phyloP scores from a whole-genome alignment of 1,284 basidiomycete genomes.

The Pholiota adiposa region DNA sequence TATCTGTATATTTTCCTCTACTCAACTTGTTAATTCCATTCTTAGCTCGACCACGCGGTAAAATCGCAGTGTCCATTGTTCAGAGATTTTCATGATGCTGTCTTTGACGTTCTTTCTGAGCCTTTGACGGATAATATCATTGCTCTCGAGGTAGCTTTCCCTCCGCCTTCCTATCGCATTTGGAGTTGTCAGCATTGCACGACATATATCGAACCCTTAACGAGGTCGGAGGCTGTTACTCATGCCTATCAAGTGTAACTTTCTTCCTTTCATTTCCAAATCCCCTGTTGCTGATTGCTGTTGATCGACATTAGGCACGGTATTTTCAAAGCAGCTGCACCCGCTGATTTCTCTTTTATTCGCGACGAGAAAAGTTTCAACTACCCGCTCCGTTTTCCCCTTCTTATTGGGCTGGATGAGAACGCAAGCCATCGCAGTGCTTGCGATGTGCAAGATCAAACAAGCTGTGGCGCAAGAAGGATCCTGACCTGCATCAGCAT shows the following conservation, averaged over 20 bases:
- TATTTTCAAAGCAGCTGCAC: not conserved
- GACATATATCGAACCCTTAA: not conserved
- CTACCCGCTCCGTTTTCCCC: no score
- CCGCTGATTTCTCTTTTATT: not conserved
- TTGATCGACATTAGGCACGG: not conserved
- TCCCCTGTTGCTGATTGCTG: no score
- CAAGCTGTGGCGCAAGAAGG: no score
- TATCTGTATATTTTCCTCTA: not conserved
- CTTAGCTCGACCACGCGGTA: not conserved
- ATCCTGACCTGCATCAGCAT: no score
- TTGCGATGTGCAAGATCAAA: no score
- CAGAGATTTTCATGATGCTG: not conserved
- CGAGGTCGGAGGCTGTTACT: not conserved
- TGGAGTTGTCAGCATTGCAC: not conserved
- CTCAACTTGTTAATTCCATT: not conserved
- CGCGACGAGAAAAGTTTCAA: not conserved
- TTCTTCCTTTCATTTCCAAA: not conserved
- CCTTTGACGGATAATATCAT: not conserved
- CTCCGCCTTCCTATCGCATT: not conserved
- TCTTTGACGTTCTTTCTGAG: not conserved
- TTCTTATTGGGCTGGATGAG: no score
- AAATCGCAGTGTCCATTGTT: no score
- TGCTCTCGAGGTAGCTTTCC: not conserved
- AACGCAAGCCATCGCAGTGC: no score
- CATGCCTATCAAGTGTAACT: not conserved